Conservation (phyloP, 176 grass and related monocot genomes). For the Carex myosuroides region DNA sequence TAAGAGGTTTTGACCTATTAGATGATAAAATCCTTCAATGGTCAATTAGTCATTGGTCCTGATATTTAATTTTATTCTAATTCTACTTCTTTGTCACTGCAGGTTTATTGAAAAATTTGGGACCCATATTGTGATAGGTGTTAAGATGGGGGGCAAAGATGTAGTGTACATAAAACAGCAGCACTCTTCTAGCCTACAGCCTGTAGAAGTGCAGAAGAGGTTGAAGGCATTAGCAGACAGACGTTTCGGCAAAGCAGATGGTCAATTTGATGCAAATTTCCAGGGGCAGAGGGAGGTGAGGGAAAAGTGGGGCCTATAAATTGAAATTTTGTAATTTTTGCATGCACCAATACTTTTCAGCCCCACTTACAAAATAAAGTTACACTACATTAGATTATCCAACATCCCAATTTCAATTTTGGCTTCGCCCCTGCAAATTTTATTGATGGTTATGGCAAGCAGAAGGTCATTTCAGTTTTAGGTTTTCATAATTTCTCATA, state of each 20-base stretch:
- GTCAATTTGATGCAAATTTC: constrained; percentile 49
- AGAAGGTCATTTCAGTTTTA: constrained; percentile 47
- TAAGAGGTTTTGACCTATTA: background rate
- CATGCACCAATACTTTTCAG: no score
- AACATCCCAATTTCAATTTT: no score
- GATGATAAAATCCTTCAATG: background rate
- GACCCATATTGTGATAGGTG: constrained; percentile 87
- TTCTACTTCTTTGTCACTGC: constrained; percentile 14
- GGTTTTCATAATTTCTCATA: constrained; percentile 5
- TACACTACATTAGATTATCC: no score
- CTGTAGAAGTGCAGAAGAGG: constrained; percentile 80
- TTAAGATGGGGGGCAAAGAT: constrained; percentile 98
- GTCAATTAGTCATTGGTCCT: background rate
- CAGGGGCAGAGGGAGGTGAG: no score
- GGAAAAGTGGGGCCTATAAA: no score
- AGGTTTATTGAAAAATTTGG: constrained; percentile 93
- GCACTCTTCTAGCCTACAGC: constrained; percentile 68
- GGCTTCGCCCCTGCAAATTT: constrained; percentile 14
- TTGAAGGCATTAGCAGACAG: constrained; percentile 76
- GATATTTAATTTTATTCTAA: background rate
- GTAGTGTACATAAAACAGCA: constrained; percentile 86
- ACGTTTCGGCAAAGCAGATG: constrained; percentile 52
- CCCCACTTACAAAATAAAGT: no score
- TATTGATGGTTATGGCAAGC: constrained; percentile 40
- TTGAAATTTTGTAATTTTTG: no score